These are phyloP conservation scores for Aspergillus quadricinctus DNA, from an alignment of 2,329 filamentous ascomycete species.

Conservation along the genomic window DNA sequence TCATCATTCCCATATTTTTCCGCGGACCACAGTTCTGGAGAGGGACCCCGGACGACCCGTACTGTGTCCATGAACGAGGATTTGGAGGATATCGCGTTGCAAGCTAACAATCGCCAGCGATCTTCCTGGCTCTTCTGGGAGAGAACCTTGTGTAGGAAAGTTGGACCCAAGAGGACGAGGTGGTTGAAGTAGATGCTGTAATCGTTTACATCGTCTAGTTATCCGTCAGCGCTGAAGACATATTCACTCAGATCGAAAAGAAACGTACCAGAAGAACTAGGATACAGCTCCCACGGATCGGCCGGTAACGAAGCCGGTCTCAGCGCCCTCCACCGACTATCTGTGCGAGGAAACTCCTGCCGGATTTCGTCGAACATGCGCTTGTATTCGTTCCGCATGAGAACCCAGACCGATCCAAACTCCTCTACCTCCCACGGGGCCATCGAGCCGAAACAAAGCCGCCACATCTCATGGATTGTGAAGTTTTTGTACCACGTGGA, in stretches of 20 bases:
- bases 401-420: constrained; percentile 12
- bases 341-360: constrained; percentile 9
- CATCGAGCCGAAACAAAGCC: constrained; percentile 12
- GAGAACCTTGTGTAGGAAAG: constrained; percentile 10
- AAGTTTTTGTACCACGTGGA: constrained; percentile 16
- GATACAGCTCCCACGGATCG: constrained; percentile 9
- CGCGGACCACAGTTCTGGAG: constrained; percentile 4
- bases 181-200: constrained; percentile 15
- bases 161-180: constrained; percentile 12
- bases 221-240: background rate
- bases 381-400: constrained; percentile 10
- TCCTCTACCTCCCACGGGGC: constrained; percentile 15
- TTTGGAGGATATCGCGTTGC: constrained; percentile 11
- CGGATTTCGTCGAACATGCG: constrained; percentile 8
- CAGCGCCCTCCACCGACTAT: constrained; percentile 9
- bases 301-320: constrained; percentile 7
- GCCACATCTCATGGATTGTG: constrained; percentile 12
- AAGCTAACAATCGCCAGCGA: constrained; percentile 8
- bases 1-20: constrained; percentile 4
- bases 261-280: constrained; percentile 7
- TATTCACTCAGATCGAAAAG: too few species aligned
- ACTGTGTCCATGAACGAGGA: constrained; percentile 13
- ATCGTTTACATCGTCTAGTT: constrained; percentile 3
- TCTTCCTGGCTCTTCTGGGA: constrained; percentile 3
- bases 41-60: constrained; percentile 3